A percentile compares a stretch with the other conserved stretches of the same genome.
These are phyloP conservation scores for Gaertneriomyces semiglobifer DNA, from an alignment of 192 early-diverging fungal species.

Conservation along the genomic window DNA sequence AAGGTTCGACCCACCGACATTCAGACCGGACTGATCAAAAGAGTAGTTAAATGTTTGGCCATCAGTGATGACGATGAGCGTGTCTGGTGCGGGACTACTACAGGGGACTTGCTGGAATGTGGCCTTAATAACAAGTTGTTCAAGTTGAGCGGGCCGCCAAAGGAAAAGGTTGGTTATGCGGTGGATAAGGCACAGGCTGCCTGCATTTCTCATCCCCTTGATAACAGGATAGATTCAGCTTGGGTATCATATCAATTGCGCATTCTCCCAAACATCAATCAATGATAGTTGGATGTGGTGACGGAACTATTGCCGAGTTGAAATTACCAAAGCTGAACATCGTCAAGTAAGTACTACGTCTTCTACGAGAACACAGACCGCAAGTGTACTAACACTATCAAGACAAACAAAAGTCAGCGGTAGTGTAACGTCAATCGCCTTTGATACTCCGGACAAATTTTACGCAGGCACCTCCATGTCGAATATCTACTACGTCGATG, in stretches of 20 bases:
- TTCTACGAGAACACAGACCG: background rate
- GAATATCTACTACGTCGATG: slow-evolving; percentile 49
- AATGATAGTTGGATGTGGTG: slow-evolving; percentile 53
- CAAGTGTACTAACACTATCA: slow-evolving; percentile 9
- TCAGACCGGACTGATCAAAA: slow-evolving; percentile 57
- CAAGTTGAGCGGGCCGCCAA: slow-evolving; percentile 55
- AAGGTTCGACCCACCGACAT: slow-evolving; percentile 52
- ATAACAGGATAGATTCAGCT: slow-evolving; percentile 48
- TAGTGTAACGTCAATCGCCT: slow-evolving; percentile 54
- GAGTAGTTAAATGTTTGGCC: slow-evolving; percentile 54
- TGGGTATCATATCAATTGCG: slow-evolving; percentile 52
- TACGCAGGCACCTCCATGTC: slow-evolving; percentile 51
- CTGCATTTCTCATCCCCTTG: background rate
- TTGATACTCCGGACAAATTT: slow-evolving; percentile 38
- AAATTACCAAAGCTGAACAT: slow-evolving; percentile 53
- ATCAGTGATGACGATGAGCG: slow-evolving; percentile 52
- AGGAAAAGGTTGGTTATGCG: slow-evolving; percentile 44
- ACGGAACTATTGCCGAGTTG: slow-evolving; percentile 51
- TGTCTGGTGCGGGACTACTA: slow-evolving; percentile 62
- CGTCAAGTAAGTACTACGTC: slow-evolving; percentile 40
- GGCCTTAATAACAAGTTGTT: slow-evolving; percentile 49
- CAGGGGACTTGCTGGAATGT: slow-evolving; percentile 54
- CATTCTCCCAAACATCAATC: slow-evolving; percentile 32
- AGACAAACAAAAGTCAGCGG: slow-evolving; percentile 56
- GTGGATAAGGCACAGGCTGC: no score